Base-by-base conservation (phyloP, 306 rosid species). In the Rubus parviflorus region DNA sequence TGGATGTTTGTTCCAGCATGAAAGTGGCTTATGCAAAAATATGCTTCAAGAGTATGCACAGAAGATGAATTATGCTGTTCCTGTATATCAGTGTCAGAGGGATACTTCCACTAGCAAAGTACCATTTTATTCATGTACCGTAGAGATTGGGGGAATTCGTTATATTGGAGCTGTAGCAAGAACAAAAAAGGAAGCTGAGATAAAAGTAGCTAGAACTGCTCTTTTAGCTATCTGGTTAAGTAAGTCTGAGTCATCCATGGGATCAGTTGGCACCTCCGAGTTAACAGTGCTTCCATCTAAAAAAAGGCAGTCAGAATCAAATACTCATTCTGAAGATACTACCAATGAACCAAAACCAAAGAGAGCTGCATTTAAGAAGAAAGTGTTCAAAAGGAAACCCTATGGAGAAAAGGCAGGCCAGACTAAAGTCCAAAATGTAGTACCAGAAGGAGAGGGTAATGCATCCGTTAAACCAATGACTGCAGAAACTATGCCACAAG, bases 41-140 rank as follows among this genome's bases (percentile, higher is more conserved):
- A 87, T 95, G 82, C 98, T 95, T 65, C 98, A 95, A 86, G 98
- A 95, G 80, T 95, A 92, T 82, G 97, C 98, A 4, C 98, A 95
- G 81, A 95, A 95, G 88, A 95, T 90, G 98, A 95, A 89, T 78
- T 95, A 85, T 77, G 97, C 98, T 35, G 90, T 92, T 83, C 98
- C 98, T 17, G 41, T 77, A 60, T 95, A 95, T 84, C 84, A 76
- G 65, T 89, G 93, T 84, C 85, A 79, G 82, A 89, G 81, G 85
- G 97, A 87, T 56, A 92, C 87, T 66, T 75, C 82, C 60, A 81
- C 92, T 3, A 86, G 91, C 62, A 84, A 89, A 79, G 56, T 49
- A 20, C 40, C 89, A 2, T 75, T 38, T 40, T 95, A 80, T 85
- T 88, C 91, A 16, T 95, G 98, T 84, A 89, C 90, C 0, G 88